Evolutionary conservation across 345 rosid genomes (phyloP).

Genomic region (Bretschneidera sinensis): DNA sequence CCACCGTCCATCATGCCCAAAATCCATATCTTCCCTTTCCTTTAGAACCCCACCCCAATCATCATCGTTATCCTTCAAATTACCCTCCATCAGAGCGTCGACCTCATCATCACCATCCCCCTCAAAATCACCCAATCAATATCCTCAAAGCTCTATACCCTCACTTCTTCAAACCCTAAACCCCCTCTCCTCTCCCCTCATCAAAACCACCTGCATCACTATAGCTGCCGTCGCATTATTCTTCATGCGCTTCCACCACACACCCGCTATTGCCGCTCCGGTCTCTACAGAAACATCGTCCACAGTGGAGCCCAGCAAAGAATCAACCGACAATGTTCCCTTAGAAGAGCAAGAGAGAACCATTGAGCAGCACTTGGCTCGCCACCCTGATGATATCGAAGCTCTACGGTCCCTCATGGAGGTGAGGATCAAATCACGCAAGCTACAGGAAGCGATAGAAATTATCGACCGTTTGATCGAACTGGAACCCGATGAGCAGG

Average conservation of each 20-base stretch:
- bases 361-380: slow-evolving; percentile 39
- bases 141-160: no score
- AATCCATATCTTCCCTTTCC: slow-evolving; percentile 30
- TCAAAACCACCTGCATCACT: slow-evolving; percentile 55
- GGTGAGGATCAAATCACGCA: slow-evolving; percentile 53
- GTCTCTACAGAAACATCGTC: slow-evolving; percentile 23
- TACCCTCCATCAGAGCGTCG: slow-evolving; percentile 41
- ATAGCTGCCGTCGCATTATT: slow-evolving; percentile 58
- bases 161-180: not conserved
- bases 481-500: slow-evolving; percentile 69
- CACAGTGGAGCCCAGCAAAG: slow-evolving; percentile 26
- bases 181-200: slow-evolving; percentile 24
- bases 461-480: slow-evolving; percentile 58
- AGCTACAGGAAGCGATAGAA: slow-evolving; percentile 53
- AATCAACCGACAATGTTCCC: slow-evolving; percentile 20
- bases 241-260: slow-evolving; percentile 43
- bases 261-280: slow-evolving; percentile 55
- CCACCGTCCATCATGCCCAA: slow-evolving; percentile 31
- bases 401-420: slow-evolving; percentile 63
- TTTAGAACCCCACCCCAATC: slow-evolving; percentile 29
- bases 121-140: not conserved
- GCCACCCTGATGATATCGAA: slow-evolving; percentile 42
- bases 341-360: slow-evolving; percentile 46
- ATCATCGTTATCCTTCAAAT: slow-evolving; percentile 33
- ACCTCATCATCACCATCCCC: slow-evolving; percentile 30